A percentile compares a stretch with the other conserved stretches of the same genome.
Evolutionary conservation across 2,329 filamentous ascomycete species (phyloP).

Genomic region (Didymella sp.): DNA sequence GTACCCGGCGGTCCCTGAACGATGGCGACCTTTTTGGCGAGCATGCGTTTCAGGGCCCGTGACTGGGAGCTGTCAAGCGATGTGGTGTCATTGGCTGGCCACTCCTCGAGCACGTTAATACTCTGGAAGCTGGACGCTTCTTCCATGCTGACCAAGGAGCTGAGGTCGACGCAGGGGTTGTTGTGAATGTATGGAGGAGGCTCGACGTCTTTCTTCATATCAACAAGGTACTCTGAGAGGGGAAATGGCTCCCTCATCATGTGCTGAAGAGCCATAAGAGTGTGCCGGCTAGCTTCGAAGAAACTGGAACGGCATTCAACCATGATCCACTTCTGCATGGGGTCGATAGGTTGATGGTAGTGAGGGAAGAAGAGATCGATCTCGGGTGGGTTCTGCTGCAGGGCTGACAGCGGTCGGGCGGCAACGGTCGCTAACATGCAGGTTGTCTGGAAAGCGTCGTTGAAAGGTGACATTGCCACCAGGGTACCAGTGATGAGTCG

Average conservation of each 20-base stretch:
- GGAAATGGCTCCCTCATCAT: constrained; percentile 66
- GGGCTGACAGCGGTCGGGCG: constrained; percentile 67
- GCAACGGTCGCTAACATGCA: constrained; percentile 77
- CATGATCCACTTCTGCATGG: constrained; percentile 75
- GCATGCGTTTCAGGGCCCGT: constrained; percentile 70
- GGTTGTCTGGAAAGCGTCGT: constrained; percentile 68
- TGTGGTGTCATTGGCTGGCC: constrained; percentile 58
- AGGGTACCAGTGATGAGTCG: constrained; percentile 62
- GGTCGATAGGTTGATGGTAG: constrained; percentile 71
- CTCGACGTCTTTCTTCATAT: constrained; percentile 54
- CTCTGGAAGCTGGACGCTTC: constrained; percentile 52
- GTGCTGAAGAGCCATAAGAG: constrained; percentile 75
- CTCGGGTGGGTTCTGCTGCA: constrained; percentile 71
- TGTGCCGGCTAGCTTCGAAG: constrained; percentile 78
- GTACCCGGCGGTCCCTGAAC: constrained; percentile 84
- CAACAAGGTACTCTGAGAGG: constrained; percentile 67
- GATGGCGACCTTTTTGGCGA: constrained; percentile 75
- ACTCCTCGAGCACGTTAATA: constrained; percentile 62
- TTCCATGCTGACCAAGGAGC: constrained; percentile 51
- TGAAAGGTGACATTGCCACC: constrained; percentile 61
- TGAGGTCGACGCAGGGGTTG: constrained; percentile 60
- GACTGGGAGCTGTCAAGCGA: constrained; percentile 75
- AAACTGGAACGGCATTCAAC: constrained; percentile 76
- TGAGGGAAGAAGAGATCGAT: constrained; percentile 78
- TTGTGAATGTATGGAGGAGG: constrained; percentile 62